Conservation (phyloP, 768 basidiomycete genomes). For the Suillus paluster region DNA sequence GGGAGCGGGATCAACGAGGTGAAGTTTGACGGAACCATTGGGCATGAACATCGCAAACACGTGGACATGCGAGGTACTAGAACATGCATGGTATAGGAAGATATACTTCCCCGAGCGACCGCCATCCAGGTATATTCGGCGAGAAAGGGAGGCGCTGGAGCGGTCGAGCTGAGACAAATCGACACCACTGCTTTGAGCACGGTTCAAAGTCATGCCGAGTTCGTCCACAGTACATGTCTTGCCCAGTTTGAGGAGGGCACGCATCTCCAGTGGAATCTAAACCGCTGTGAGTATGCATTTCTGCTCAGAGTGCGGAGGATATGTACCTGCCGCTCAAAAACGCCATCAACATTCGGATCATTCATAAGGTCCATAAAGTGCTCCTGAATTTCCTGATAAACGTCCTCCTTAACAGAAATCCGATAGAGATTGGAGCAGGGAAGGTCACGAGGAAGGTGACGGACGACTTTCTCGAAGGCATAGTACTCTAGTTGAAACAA, state of each 20-base stretch:
- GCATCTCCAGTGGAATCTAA: conserved; percentile 82
- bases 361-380: conserved; percentile 94
- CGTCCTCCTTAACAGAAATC: conserved; percentile 79
- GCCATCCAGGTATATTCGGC: conserved; percentile 73
- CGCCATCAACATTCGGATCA: conserved; percentile 92
- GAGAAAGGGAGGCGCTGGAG: conserved; percentile 57
- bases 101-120: conserved; percentile 76
- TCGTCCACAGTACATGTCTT: conserved; percentile 77
- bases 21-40: conserved; percentile 68
- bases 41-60: conserved; percentile 90
- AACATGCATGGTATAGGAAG: conserved; percentile 86
- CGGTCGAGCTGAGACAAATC: conserved; percentile 83
- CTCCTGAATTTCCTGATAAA: conserved; percentile 83
- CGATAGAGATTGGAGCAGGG: conserved; percentile 83
- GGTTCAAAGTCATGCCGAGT: conserved; percentile 71
- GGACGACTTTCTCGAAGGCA: conserved; percentile 68
- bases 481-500: conserved; percentile 76
- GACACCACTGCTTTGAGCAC: conserved; percentile 81
- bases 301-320: background rate
- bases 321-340: conserved; percentile 89
- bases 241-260: conserved; percentile 83
- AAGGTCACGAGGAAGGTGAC: conserved; percentile 79
- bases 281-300: conserved; percentile 2
- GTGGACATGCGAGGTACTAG: conserved; percentile 75
- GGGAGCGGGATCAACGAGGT: conserved; percentile 90